Base-by-base conservation (phyloP, 2,329 filamentous ascomycete genomes). In the Ophiostoma perfectum region DNA sequence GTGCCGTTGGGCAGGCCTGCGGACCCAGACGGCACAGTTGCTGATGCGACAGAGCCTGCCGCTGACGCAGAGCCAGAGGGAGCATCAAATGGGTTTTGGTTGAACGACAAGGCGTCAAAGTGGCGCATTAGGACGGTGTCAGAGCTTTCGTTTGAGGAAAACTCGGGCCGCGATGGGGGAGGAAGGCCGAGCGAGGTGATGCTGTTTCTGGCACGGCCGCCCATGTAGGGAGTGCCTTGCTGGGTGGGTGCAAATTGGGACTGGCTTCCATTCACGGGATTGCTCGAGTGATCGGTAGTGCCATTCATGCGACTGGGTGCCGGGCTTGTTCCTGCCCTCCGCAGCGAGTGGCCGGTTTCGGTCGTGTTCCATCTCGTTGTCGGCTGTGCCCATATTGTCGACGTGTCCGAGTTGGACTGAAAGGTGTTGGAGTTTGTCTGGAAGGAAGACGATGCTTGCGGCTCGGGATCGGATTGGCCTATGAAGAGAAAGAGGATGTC, bases 341-440 rank as follows among this genome's bases (percentile, higher is more conserved):
- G 63, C 4, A 64, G 63, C 16, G 63, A 45, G 42, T 47, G n/a
- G 18, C 63, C 42, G n/a, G n/a, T 44, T 27, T 64, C 63, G n/a
- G 63, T 18, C 36, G 41, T 45, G n/a, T 45, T 64, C 63, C 63
- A 64, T 45, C 41, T 44, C 8, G 63, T 18, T 4, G 60, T 7
- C 41, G 39, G 62, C 41, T 64, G 62, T 27, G 63, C 9, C 63
- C 63, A 64, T 64, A 64, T 64, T 64, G 41, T 27, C 42, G 63
- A 64, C 12, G 63, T 47, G 11, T 64, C 63, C 3, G 42, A 27
- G 63, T 45, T 64, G 7, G 62, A n/a, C 16, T 64, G 16, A 18
- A 64, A 45, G 3, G 38, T 12, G 41, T 41, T 42, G 14, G 36
- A n/a, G 38, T 41, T 62, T 62, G 38, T 3, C 39, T 44, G 60